These are phyloP conservation scores for Penicillium paxilli DNA, from an alignment of 495 filamentous ascomycete species.

Conservation along the genomic window DNA sequence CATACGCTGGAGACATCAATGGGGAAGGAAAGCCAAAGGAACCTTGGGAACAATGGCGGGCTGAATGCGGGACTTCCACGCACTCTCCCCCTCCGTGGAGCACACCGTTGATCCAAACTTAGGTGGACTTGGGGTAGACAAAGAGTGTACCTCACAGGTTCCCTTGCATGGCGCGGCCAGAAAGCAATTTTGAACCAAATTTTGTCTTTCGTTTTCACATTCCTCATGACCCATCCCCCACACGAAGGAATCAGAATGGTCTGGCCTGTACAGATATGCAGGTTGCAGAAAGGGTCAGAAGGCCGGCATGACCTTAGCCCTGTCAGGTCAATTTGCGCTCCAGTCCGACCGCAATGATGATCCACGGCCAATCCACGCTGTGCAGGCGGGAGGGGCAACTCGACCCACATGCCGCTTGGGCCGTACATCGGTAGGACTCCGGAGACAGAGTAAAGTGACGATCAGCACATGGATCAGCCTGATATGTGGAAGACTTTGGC, in stretches of 20 bases:
- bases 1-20: too few relatives aligned
- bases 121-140: neutral
- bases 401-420: slow-evolving; percentile 26
- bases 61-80: slow-evolving; percentile 2
- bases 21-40: neutral
- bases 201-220: neutral
- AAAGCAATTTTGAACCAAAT: slow-evolving; percentile 6
- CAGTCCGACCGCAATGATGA: slow-evolving; percentile 18
- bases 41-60: neutral
- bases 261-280: slow-evolving; percentile 15
- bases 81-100: neutral
- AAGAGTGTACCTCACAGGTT: slow-evolving; percentile 17
- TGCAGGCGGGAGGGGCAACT: slow-evolving; percentile 11
- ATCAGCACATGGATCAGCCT: slow-evolving; percentile 20
- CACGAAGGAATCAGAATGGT: slow-evolving; percentile 1
- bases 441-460: slow-evolving; percentile 7
- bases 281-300: neutral
- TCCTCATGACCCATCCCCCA: neutral
- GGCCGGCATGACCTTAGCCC: slow-evolving; percentile 2
- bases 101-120: neutral
- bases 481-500: too few relatives aligned
- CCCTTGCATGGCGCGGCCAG: slow-evolving; percentile 5
- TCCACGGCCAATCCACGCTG: slow-evolving; percentile 11
- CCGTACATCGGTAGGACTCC: slow-evolving; percentile 21
- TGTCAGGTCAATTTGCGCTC: slow-evolving; percentile 10